These are phyloP conservation scores for Nigrospora oryzae DNA, from an alignment of 2,329 filamentous ascomycete species.

Conservation along the genomic window DNA sequence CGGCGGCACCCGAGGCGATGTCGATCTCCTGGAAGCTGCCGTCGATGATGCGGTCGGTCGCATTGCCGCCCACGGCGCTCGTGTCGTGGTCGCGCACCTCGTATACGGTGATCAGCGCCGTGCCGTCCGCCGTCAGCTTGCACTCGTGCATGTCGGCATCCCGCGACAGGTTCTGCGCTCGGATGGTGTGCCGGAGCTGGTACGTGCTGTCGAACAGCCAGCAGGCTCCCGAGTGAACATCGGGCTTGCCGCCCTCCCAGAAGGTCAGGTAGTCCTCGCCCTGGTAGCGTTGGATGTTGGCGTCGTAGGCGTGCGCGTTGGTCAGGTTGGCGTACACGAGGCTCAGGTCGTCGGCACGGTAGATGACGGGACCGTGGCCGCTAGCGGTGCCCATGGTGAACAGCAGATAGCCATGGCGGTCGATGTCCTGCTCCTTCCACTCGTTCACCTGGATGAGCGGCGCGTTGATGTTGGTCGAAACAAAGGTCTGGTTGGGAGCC, in stretches of 20 bases:
- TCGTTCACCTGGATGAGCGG: too few relatives aligned
- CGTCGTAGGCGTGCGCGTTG: slow-evolving; percentile 7
- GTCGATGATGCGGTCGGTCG: slow-evolving; percentile 1
- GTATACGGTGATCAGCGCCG: slow-evolving; percentile 5
- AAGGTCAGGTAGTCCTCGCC: slow-evolving; percentile 12
- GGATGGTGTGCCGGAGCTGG: slow-evolving; percentile 8
- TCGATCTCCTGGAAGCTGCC: slow-evolving; percentile 7
- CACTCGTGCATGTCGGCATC: slow-evolving; percentile 7
- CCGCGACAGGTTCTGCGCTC: slow-evolving; percentile 6
- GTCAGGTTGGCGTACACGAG: too few relatives aligned
- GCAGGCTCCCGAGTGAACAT: slow-evolving; percentile 9
- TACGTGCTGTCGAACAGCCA: slow-evolving; percentile 10
- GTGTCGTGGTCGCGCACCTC: background rate
- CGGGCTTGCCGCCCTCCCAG: slow-evolving; percentile 9
- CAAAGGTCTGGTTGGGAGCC: too few relatives aligned
- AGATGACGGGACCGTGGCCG: too few relatives aligned
- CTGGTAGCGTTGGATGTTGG: slow-evolving; percentile 10
- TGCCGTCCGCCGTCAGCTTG: slow-evolving; percentile 7
- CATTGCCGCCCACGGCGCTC: background rate
- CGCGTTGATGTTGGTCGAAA: too few relatives aligned
- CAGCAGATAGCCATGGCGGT: too few relatives aligned
- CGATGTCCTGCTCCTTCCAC: too few relatives aligned
- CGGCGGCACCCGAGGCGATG: slow-evolving; percentile 4
- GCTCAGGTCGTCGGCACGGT: too few relatives aligned
- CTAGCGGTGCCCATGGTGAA: too few relatives aligned